A percentile compares a stretch with the other conserved stretches of the same genome.
These are phyloP conservation scores for Salix brachista DNA, from an alignment of 345 rosid genomes.

Conservation along the genomic window DNA sequence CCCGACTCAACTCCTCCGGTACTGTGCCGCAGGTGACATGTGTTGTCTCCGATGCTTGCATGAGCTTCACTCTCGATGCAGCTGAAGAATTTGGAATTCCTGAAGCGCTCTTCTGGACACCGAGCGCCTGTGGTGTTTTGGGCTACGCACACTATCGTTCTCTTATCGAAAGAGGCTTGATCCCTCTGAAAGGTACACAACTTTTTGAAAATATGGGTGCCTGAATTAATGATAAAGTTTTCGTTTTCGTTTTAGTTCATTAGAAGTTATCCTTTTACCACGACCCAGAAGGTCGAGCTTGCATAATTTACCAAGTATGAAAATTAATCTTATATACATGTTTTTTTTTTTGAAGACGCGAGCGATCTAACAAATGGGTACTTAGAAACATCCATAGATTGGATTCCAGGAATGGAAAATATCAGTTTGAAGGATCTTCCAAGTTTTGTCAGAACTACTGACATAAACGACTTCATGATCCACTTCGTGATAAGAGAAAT, in stretches of 20 bases:
- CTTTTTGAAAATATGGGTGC: background rate
- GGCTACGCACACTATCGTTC: constrained; percentile 26
- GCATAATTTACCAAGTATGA: no score
- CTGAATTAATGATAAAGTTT: no score
- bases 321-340: no score
- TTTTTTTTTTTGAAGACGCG: constrained; percentile 25
- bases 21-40: constrained; percentile 32
- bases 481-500: constrained; percentile 13
- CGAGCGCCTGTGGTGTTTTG: no score
- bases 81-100: no score
- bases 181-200: constrained; percentile 42
- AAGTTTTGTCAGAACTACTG: constrained; percentile 31
- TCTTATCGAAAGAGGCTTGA: constrained; percentile 30
- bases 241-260: no score
- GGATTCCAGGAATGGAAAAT: constrained; percentile 45
- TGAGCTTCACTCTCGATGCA: no score
- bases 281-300: no score
- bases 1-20: constrained; percentile 19
- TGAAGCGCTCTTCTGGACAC: no score
- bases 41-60: constrained; percentile 46
- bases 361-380: constrained; percentile 26
- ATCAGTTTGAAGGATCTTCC: constrained; percentile 47
- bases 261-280: no score
- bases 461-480: constrained; percentile 33
- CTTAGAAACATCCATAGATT: constrained; percentile 35